phyloP scores from a whole-genome alignment of 441 rosid genomes.

The Raphanus hybrid region DNA sequence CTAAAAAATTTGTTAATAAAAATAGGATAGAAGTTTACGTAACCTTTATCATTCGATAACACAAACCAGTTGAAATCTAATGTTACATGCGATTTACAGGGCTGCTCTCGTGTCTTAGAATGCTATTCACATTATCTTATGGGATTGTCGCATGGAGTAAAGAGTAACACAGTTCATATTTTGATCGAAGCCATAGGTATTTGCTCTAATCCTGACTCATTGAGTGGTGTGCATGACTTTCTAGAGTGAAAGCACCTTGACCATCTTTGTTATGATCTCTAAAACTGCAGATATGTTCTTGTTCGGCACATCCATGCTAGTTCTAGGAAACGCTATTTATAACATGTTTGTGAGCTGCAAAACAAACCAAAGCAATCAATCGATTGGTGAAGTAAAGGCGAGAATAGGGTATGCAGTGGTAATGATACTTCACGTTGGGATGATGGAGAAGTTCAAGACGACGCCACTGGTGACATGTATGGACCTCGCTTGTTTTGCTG shows the following conservation, averaged over 20 bases:
- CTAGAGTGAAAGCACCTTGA: neutral
- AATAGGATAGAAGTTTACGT: neutral
- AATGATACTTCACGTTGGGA: conserved; percentile 79
- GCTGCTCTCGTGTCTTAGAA: conserved; percentile 55
- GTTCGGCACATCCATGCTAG: conserved; percentile 70
- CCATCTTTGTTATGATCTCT: neutral
- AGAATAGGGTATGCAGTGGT: conserved; percentile 72
- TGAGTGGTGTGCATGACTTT: neutral
- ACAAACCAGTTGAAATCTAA: neutral
- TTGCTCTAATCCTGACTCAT: neutral
- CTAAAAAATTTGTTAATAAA: neutral
- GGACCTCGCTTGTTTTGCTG: conserved; percentile 77
- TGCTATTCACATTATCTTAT: conserved; percentile 58
- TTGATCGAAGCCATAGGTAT: conserved; percentile 76
- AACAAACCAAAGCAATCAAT: conserved; percentile 39
- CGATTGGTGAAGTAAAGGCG: conserved; percentile 67
- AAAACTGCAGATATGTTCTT: conserved; percentile 60
- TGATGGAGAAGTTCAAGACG: conserved; percentile 65
- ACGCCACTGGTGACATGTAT: conserved; percentile 53
- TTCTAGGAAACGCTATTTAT: conserved; percentile 66
- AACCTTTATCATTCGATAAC: neutral
- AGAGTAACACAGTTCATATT: conserved; percentile 51
- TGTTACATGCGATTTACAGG: conserved; percentile 49
- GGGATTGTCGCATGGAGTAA: conserved; percentile 43
- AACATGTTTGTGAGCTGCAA: conserved; percentile 64